Evolutionary conservation across 805 yeast species (phyloP).

Genomic region (Saturnispora bothae): DNA sequence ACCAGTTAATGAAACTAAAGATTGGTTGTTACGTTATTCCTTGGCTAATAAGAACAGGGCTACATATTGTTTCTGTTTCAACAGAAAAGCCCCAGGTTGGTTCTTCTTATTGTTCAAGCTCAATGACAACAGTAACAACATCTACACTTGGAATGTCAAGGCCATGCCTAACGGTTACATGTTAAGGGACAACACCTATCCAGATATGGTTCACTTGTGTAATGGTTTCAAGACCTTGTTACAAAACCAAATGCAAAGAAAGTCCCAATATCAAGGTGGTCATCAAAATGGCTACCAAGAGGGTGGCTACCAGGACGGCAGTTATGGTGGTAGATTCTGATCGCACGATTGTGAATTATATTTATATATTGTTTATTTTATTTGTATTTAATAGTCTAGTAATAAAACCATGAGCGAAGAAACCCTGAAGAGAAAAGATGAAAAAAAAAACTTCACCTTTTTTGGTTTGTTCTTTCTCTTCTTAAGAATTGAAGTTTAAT

Average conservation of each 20-base stretch:
- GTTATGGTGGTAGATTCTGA: constrained; percentile 9
- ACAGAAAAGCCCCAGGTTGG: constrained; percentile 91
- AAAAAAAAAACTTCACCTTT: neutral
- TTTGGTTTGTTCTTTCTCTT: neutral
- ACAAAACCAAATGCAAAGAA: constrained; percentile 22
- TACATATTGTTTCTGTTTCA: constrained; percentile 83
- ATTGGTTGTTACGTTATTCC: constrained; percentile 81
- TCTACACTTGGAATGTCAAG: constrained; percentile 82
- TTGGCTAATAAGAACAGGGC: constrained; percentile 86
- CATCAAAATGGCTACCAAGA: constrained; percentile 1
- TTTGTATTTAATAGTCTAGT: constrained; percentile 1
- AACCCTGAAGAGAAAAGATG: too few species aligned
- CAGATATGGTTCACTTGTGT: constrained; percentile 80
- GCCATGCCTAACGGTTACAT: constrained; percentile 83
- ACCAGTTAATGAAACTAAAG: constrained; percentile 64
- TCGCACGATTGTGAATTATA: neutral
- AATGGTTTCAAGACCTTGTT: constrained; percentile 77
- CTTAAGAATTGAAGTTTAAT: neutral
- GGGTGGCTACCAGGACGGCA: constrained; percentile 1
- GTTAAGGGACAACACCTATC: constrained; percentile 69
- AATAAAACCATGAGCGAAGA: neutral
- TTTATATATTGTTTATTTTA: constrained; percentile 1
- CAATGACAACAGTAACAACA: constrained; percentile 47
- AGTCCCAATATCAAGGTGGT: constrained; percentile 11
- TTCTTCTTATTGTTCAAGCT: constrained; percentile 80